Percentiles rank a stretch among this genome's conserved stretches.
phyloP scores from a whole-genome alignment of 208 protist genomes.

The Leishmania braziliensis region DNA sequence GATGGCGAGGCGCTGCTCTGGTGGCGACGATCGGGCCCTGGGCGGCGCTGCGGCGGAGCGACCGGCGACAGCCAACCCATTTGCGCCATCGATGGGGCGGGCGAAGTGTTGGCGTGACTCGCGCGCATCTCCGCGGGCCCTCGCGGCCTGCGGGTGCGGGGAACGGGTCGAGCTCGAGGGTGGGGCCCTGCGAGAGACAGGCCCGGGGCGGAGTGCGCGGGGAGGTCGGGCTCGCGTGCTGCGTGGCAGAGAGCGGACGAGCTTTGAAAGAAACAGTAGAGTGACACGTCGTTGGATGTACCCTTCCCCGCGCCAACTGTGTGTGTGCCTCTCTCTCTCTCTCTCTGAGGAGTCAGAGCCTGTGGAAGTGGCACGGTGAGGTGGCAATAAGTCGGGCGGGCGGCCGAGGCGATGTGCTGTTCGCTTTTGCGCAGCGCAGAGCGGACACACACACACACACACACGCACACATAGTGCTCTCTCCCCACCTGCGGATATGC shows the following conservation, averaged over 20 bases:
- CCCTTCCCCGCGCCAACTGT: too few relatives aligned
- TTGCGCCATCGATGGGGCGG: neutral
- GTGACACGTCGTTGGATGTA: neutral
- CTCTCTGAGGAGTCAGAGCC: neutral
- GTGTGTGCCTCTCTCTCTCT: neutral
- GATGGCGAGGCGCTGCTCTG: too few relatives aligned
- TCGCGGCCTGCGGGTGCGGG: neutral
- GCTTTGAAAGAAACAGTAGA: neutral
- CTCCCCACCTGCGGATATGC: neutral
- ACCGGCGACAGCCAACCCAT: neutral
- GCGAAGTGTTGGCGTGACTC: neutral
- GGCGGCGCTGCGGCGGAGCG: neutral
- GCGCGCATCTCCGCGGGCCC: neutral
- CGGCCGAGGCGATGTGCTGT: neutral
- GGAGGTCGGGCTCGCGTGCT: neutral
- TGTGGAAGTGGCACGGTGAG: neutral
- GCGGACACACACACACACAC: neutral
- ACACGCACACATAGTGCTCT: neutral
- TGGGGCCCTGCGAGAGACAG: too few relatives aligned
- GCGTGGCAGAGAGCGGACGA: neutral
- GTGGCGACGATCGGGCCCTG: neutral
- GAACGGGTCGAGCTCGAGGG: neutral
- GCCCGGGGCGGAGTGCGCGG: too few relatives aligned
- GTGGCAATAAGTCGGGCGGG: neutral
- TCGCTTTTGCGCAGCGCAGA: neutral